phyloP scores from a whole-genome alignment of 805 yeast species.

The Hanseniaspora jakobsenii region DNA sequence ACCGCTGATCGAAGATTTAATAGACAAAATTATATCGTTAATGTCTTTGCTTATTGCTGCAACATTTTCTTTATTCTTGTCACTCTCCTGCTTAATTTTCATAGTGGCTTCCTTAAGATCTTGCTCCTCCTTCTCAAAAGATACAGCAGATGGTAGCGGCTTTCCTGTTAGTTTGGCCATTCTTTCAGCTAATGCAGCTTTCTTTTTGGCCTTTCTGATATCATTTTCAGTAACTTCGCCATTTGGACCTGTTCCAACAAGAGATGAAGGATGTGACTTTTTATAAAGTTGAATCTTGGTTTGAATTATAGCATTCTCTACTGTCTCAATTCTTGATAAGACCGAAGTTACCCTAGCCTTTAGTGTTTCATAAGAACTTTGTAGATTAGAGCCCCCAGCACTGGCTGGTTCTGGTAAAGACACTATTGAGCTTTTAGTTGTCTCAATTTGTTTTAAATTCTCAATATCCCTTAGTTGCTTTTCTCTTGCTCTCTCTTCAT shows the following conservation, averaged over 20 bases:
- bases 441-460: constrained; percentile 47
- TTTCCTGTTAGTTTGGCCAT: constrained; percentile 91
- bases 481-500: constrained; percentile 30
- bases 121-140: constrained; percentile 29
- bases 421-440: constrained; percentile 48
- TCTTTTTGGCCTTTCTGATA: constrained; percentile 64
- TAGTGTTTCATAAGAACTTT: constrained; percentile 45
- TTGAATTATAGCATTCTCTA: constrained; percentile 56
- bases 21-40: constrained; percentile 40
- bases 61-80: constrained; percentile 47
- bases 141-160: constrained; percentile 33
- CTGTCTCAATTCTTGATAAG: constrained; percentile 46
- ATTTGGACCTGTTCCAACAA: constrained; percentile 75
- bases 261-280: constrained; percentile 53
- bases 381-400: constrained; percentile 32
- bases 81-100: constrained; percentile 41
- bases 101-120: constrained; percentile 40
- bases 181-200: constrained; percentile 66
- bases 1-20: constrained; percentile 27
- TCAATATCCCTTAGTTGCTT: constrained; percentile 24
- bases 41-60: constrained; percentile 64
- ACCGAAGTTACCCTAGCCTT: constrained; percentile 64
- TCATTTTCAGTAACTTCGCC: constrained; percentile 80
- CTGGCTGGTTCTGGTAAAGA: constrained; percentile 29
- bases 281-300: constrained; percentile 56